These are phyloP conservation scores for Colletotrichum neosansevieriae DNA, from an alignment of 2,329 filamentous ascomycete species.

Conservation along the genomic window DNA sequence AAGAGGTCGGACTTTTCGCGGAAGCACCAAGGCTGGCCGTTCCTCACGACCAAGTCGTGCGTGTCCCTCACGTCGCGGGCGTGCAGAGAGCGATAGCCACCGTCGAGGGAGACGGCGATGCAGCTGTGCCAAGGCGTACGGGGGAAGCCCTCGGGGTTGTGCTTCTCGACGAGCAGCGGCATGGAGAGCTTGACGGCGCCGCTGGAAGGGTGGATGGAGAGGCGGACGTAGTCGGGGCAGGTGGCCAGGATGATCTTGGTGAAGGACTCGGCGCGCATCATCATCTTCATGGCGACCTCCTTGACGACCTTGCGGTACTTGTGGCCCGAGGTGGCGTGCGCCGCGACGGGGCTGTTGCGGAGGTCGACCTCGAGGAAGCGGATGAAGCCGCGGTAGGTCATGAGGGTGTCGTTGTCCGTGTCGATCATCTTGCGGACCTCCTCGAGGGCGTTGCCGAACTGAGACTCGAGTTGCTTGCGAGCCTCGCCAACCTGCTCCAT, in stretches of 20 bases:
- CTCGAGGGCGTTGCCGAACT: slow-evolving; percentile 33
- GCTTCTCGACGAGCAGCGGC: slow-evolving; percentile 42
- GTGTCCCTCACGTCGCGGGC: slow-evolving; percentile 43
- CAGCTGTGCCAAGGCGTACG: slow-evolving; percentile 51
- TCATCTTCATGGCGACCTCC: slow-evolving; percentile 41
- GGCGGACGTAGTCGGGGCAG: slow-evolving; percentile 40
- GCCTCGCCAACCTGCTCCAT: slow-evolving; percentile 33
- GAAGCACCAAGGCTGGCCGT: slow-evolving; percentile 51
- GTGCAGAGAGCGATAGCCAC: slow-evolving; percentile 43
- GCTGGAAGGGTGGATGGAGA: slow-evolving; percentile 42
- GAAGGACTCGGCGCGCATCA: slow-evolving; percentile 40
- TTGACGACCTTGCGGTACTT: slow-evolving; percentile 42
- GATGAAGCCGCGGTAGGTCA: slow-evolving; percentile 43
- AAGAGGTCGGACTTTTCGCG: slow-evolving; percentile 50
- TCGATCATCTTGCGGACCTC: slow-evolving; percentile 40
- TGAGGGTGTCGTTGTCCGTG: slow-evolving; percentile 41
- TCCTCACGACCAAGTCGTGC: slow-evolving; percentile 49
- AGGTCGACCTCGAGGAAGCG: slow-evolving; percentile 40
- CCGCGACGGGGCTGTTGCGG: slow-evolving; percentile 34
- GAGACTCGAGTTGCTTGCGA: slow-evolving; percentile 32
- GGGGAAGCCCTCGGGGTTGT: slow-evolving; percentile 41
- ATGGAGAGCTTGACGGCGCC: slow-evolving; percentile 42
- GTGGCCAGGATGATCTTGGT: slow-evolving; percentile 40
- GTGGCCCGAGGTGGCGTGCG: slow-evolving; percentile 33
- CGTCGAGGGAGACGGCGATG: slow-evolving; percentile 49